A percentile compares a stretch with the other conserved stretches of the same genome.
Conservation (phyloP, 1,284 basidiomycete genomes). For the Ustilago bromivora region DNA sequence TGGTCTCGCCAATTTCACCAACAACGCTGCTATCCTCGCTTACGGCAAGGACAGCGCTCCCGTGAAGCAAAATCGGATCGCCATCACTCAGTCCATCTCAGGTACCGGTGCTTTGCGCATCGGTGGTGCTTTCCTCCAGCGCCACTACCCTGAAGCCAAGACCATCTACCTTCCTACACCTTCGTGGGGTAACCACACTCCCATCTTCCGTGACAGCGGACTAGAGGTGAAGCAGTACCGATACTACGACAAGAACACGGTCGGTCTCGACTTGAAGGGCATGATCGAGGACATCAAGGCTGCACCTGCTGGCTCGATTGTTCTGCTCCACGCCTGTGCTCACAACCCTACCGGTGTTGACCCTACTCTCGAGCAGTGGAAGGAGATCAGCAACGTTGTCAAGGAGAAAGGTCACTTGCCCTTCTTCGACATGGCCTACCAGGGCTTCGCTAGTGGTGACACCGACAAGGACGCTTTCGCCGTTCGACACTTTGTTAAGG, state of each 20-base stretch:
- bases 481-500: slow-evolving; percentile 70
- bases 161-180: slow-evolving; percentile 92
- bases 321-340: slow-evolving; percentile 74
- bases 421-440: slow-evolving; percentile 94
- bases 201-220: slow-evolving; percentile 81
- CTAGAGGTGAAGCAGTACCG: slow-evolving; percentile 91
- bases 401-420: slow-evolving; percentile 86
- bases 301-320: slow-evolving; percentile 72
- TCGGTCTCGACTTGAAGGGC: slow-evolving; percentile 69
- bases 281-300: slow-evolving; percentile 69
- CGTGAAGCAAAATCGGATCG: slow-evolving; percentile 78
- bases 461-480: slow-evolving; percentile 68
- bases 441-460: slow-evolving; percentile 69
- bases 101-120: slow-evolving; percentile 98
- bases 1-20: slow-evolving; percentile 87
- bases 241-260: slow-evolving; percentile 70
- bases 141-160: slow-evolving; percentile 88
- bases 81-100: slow-evolving; percentile 95
- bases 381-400: slow-evolving; percentile 65
- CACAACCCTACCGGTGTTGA: slow-evolving; percentile 73
- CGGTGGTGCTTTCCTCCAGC: slow-evolving; percentile 87
- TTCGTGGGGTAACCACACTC: slow-evolving; percentile 97
- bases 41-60: slow-evolving; percentile 82
- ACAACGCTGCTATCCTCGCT: slow-evolving; percentile 88
- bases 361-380: slow-evolving; percentile 69